These are phyloP conservation scores for Saturnispora sekii DNA, from an alignment of 805 yeast species.

Conservation along the genomic window DNA sequence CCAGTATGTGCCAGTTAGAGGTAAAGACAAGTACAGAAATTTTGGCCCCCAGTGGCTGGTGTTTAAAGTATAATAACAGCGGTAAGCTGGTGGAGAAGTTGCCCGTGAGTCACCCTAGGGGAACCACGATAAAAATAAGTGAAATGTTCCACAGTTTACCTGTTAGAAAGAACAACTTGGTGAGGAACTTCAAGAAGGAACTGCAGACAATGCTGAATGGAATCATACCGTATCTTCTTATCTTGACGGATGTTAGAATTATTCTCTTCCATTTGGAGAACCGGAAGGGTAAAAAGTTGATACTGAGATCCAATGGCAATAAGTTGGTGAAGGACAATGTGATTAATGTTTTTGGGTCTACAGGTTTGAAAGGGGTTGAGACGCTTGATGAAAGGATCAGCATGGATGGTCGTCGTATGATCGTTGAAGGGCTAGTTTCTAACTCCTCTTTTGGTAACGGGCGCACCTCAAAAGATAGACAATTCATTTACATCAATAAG, in stretches of 20 bases:
- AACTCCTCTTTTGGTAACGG: conserved; percentile 74
- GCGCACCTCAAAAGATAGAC: conserved; percentile 63
- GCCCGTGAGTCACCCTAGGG: conserved; percentile 44
- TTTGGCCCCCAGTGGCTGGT: conserved; percentile 47
- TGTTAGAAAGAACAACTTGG: conserved; percentile 69
- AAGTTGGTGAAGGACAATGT: conserved; percentile 45
- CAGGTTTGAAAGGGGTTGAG: conserved; percentile 48
- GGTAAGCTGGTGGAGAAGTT: conserved; percentile 40
- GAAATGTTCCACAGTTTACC: conserved; percentile 64
- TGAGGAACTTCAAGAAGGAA: conserved; percentile 58
- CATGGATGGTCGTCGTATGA: conserved; percentile 26
- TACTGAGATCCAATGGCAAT: conserved; percentile 52
- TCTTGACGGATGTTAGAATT: conserved; percentile 48
- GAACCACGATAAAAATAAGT: conserved; percentile 55
- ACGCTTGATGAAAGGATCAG: conserved; percentile 37
- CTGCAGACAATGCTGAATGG: conserved; percentile 56
- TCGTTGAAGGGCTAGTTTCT: conserved; percentile 57
- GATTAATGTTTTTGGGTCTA: conserved; percentile 60
- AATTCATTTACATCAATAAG: conserved; percentile 59
- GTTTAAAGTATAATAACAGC: conserved; percentile 40
- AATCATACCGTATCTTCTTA: conserved; percentile 60
- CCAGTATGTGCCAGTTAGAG: conserved; percentile 41
- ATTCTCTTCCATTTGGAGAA: conserved; percentile 44
- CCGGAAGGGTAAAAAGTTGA: conserved; percentile 37
- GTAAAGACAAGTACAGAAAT: conserved; percentile 41